Evolutionary conservation across 805 yeast species (phyloP).

Genomic region (Candida krabiensis): DNA sequence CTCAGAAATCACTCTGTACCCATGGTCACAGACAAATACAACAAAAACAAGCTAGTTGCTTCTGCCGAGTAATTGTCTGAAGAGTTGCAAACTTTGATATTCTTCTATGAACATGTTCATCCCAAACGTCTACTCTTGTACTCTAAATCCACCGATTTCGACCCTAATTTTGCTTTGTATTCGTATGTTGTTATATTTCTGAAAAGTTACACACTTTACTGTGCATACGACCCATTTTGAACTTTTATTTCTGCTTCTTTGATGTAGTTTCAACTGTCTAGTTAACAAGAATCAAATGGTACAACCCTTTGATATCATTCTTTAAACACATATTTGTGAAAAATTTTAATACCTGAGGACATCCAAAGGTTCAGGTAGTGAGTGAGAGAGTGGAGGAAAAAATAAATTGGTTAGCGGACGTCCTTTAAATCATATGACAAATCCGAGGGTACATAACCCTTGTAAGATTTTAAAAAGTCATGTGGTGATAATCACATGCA

Average conservation of each 20-base stretch:
- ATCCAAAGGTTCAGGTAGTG: not conserved
- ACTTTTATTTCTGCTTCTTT: conserved; percentile 28
- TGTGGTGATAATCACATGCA: too few species aligned
- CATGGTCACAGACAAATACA: too few species aligned
- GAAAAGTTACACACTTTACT: conserved; percentile 74
- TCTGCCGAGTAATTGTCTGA: too few species aligned
- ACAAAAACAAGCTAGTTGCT: too few species aligned
- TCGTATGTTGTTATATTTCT: conserved; percentile 14
- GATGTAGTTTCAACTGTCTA: not conserved
- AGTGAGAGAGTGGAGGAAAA: not conserved
- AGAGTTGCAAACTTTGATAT: too few species aligned
- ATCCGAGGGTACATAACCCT: conserved; percentile 7
- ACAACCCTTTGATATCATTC: not conserved
- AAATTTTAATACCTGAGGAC: conserved; percentile 4
- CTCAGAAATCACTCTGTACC: conserved; percentile 9
- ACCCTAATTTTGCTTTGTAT: conserved; percentile 33
- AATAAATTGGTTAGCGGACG: not conserved
- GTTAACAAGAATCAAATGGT: not conserved
- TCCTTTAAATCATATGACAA: conserved; percentile 11
- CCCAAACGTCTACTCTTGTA: too few species aligned
- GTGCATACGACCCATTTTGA: conserved; percentile 99
- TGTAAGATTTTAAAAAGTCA: too few species aligned
- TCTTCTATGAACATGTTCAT: too few species aligned
- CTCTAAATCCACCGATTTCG: conserved; percentile 29
- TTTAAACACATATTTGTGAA: too few species aligned